These are phyloP conservation scores for Saturnispora silvae DNA, from an alignment of 805 yeast genomes.

Conservation along the genomic window DNA sequence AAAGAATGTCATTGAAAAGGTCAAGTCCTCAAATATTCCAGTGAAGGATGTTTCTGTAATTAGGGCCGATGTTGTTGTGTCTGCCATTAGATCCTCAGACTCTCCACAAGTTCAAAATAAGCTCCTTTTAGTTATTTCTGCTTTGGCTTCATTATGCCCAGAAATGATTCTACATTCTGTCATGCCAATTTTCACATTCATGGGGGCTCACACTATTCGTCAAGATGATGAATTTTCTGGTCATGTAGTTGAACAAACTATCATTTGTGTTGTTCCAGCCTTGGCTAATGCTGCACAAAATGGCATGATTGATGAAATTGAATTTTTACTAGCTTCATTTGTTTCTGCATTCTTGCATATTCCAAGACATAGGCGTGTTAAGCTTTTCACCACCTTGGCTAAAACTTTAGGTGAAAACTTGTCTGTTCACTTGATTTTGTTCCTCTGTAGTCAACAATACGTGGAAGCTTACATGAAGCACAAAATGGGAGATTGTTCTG, in stretches of 20 bases:
- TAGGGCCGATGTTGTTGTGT: slow-evolving; percentile 84
- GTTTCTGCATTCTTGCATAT: slow-evolving; percentile 93
- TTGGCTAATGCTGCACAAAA: slow-evolving; percentile 41
- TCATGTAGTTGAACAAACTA: slow-evolving; percentile 86
- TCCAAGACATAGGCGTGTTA: slow-evolving; percentile 92
- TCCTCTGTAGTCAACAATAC: slow-evolving; percentile 74
- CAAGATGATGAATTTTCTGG: slow-evolving; percentile 95
- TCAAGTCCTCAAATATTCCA: slow-evolving; percentile 31
- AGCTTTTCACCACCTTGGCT: slow-evolving; percentile 67
- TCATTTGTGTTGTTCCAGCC: slow-evolving; percentile 84
- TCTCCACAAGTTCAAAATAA: slow-evolving; percentile 95
- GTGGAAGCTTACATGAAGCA: slow-evolving; percentile 42
- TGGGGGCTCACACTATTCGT: slow-evolving; percentile 96
- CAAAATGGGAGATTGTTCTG: slow-evolving; percentile 55
- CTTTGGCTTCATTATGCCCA: slow-evolving; percentile 80
- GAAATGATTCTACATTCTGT: slow-evolving; percentile 89
- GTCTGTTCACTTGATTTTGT: slow-evolving; percentile 62
- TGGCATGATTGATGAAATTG: slow-evolving; percentile 53
- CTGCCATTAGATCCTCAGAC: slow-evolving; percentile 77
- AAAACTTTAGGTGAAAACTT: slow-evolving; percentile 58
- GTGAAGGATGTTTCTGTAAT: slow-evolving; percentile 51
- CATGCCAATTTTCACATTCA: slow-evolving; percentile 98
- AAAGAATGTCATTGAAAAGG: slow-evolving; percentile 50
- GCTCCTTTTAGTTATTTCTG: slow-evolving; percentile 72
- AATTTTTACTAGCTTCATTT: slow-evolving; percentile 76